These are phyloP conservation scores for Cyberlindnera petersonii DNA, from an alignment of 805 yeast species.

Conservation along the genomic window DNA sequence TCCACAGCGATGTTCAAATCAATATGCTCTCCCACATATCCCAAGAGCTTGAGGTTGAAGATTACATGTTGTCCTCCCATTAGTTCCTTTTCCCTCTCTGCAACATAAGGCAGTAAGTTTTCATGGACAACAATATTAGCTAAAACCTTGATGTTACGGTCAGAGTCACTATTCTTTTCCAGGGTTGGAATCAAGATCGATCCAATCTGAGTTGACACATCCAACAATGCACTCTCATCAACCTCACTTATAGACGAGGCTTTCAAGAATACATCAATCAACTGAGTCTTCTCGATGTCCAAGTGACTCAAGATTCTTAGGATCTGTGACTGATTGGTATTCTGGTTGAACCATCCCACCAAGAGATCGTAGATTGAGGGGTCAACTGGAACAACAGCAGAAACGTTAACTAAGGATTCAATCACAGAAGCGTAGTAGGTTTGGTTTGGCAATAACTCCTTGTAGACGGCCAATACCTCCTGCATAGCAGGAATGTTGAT, in stretches of 20 bases:
- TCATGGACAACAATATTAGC: slow-evolving; percentile 26
- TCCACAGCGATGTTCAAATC: slow-evolving; percentile 33
- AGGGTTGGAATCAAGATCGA: slow-evolving; percentile 25
- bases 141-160: slow-evolving; percentile 24
- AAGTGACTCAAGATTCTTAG: slow-evolving; percentile 23
- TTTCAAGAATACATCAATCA: slow-evolving; percentile 20
- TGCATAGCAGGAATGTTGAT: slow-evolving; percentile 12
- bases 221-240: slow-evolving; percentile 26
- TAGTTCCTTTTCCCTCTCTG: slow-evolving; percentile 21
- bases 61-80: slow-evolving; percentile 20
- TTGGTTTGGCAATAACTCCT: slow-evolving; percentile 10
- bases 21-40: slow-evolving; percentile 41
- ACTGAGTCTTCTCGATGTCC: slow-evolving; percentile 15
- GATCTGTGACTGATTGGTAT: slow-evolving; percentile 22
- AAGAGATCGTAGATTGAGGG: slow-evolving; percentile 21
- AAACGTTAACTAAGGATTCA: slow-evolving; percentile 23
- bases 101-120: slow-evolving; percentile 21
- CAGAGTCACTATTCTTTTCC: slow-evolving; percentile 17
- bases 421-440: slow-evolving; percentile 17
- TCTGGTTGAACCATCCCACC: slow-evolving; percentile 16
- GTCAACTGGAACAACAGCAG: slow-evolving; percentile 20
- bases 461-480: slow-evolving; percentile 14
- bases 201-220: slow-evolving; percentile 26
- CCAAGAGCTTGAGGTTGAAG: slow-evolving; percentile 44
- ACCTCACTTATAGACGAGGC: slow-evolving; percentile 25